Conservation (phyloP, 2,329 filamentous ascomycete genomes). For the Penicillium sp. region DNA sequence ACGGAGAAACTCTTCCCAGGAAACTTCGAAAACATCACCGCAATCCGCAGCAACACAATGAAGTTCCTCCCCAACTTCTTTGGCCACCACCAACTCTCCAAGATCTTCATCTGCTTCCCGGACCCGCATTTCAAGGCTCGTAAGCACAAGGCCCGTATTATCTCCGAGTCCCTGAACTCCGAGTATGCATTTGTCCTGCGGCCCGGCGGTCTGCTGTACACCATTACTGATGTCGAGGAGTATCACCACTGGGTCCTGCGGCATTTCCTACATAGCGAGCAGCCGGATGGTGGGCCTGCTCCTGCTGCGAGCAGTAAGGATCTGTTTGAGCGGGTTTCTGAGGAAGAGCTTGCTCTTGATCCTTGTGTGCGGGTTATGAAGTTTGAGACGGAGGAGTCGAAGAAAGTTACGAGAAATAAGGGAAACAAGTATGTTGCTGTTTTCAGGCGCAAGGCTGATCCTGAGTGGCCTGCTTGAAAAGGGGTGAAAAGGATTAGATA, state of each 20-base stretch:
- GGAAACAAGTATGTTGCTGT: constrained; percentile 89
- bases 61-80: constrained; percentile 99
- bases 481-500: not conserved
- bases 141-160: constrained; percentile 96
- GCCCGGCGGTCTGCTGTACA: constrained; percentile 86
- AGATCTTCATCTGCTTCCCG: constrained; percentile 97
- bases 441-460: constrained; percentile 78
- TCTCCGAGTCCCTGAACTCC: constrained; percentile 80
- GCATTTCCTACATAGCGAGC: constrained; percentile 66
- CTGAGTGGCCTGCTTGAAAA: constrained; percentile 59
- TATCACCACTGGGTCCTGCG: constrained; percentile 90
- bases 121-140: constrained; percentile 97
- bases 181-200: constrained; percentile 88
- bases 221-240: constrained; percentile 95
- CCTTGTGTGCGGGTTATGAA: constrained; percentile 64
- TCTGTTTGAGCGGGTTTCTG: constrained; percentile 72
- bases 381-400: constrained; percentile 89
- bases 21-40: constrained; percentile 81
- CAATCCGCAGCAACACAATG: constrained; percentile 93
- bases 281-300: constrained; percentile 70
- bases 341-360: constrained; percentile 54
- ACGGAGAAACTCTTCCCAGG: constrained; percentile 31
- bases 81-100: constrained; percentile 71
- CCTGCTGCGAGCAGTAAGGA: constrained; percentile 57
- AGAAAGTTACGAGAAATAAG: constrained; percentile 89